phyloP scores from a whole-genome alignment of 192 early-diverging fungal species.

The Chytriomyces sp. region DNA sequence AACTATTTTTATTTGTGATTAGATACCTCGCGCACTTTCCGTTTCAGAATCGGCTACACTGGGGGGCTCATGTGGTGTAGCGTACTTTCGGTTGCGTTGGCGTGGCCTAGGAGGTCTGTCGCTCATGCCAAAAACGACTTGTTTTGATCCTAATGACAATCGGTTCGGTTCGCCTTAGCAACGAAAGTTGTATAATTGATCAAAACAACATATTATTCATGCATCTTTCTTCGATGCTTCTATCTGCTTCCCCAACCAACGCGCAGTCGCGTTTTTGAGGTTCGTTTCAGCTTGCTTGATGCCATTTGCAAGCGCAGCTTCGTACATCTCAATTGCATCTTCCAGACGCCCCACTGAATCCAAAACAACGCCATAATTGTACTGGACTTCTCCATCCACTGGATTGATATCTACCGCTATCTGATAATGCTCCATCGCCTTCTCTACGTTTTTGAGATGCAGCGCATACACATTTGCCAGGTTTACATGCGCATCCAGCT shows the following conservation, averaged over 20 bases:
- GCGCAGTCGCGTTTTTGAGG: constrained; percentile 56
- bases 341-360: constrained; percentile 61
- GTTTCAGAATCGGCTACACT: no score
- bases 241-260: constrained; percentile 31
- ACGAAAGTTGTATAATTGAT: no score
- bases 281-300: constrained; percentile 55
- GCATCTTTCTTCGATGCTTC: constrained; percentile 35
- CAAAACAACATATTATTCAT: no score
- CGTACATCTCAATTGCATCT: constrained; percentile 59
- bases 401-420: constrained; percentile 63
- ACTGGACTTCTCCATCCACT: constrained; percentile 60
- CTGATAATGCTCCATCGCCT: constrained; percentile 57
- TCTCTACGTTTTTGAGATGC: constrained; percentile 47
- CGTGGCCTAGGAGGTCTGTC: no score
- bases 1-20: no score
- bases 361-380: constrained; percentile 59
- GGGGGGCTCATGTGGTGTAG: no score
- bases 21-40: no score
- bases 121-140: no score
- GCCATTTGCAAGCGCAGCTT: constrained; percentile 52
- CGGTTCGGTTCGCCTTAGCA: no score
- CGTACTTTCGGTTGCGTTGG: no score
- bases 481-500: constrained; percentile 72
- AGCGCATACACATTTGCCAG: constrained; percentile 62
- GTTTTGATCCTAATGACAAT: no score